These are phyloP conservation scores for Dactylonectria estremocensis DNA, from an alignment of 2,329 filamentous ascomycete genomes.

Conservation along the genomic window DNA sequence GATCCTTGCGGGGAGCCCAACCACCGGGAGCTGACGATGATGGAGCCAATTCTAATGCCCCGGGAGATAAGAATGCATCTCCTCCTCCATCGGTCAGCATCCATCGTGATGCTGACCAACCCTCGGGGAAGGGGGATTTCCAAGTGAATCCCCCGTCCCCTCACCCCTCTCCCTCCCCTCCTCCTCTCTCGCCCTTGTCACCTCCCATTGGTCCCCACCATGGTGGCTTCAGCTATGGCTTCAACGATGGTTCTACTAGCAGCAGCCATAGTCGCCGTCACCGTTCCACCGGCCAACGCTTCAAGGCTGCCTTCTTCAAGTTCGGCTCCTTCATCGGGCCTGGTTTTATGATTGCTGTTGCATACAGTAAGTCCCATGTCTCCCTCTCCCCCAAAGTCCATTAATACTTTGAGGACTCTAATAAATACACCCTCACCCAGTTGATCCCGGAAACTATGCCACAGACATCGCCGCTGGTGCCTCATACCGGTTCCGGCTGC, in stretches of 20 bases:
- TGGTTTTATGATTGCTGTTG: constrained; percentile 75
- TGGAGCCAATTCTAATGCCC: constrained; percentile 20
- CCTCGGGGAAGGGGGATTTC: too few relatives aligned
- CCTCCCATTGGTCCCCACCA: too few relatives aligned
- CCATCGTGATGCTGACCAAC: too few relatives aligned
- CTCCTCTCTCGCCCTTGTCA: too few relatives aligned
- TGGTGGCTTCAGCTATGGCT: constrained; percentile 12
- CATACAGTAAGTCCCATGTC: constrained; percentile 64
- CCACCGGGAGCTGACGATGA: constrained; percentile 4
- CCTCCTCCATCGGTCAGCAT: too few relatives aligned
- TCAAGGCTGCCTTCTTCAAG: constrained; percentile 37
- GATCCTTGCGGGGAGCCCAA: too few relatives aligned
- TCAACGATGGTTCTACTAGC: constrained; percentile 1
- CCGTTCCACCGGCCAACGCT: constrained; percentile 22
- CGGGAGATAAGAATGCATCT: background rate
- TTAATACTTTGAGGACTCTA: too few relatives aligned
- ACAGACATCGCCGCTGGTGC: constrained; percentile 80
- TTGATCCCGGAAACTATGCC: constrained; percentile 78
- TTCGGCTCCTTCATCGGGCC: constrained; percentile 71
- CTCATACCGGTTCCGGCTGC: constrained; percentile 74
- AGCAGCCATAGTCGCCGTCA: constrained; percentile 15
- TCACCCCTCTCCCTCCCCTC: too few relatives aligned
- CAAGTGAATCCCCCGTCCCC: too few relatives aligned
- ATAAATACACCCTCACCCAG: constrained; percentile 46
- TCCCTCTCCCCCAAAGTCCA: too few relatives aligned